Evolutionary conservation across 306 rosid species (phyloP), one percentile per base, ranked within the genome.

Genomic region (Erythrophleum fordii): DNA sequence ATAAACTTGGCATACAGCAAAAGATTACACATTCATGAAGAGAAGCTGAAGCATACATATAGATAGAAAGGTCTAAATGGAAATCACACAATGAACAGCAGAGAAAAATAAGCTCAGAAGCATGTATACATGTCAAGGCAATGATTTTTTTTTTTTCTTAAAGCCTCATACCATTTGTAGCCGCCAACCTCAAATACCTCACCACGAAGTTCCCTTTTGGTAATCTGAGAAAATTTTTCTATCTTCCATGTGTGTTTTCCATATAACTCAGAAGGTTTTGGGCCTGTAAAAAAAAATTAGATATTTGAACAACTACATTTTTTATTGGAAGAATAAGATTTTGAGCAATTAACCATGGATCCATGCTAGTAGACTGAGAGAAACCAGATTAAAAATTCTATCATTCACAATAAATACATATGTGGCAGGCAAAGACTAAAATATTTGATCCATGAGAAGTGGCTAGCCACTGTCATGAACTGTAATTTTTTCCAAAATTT

Each of bases 161-260:
- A 78, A 70, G 64, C 46, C 78, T 5, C 93, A 1, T 93, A 96
- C 99, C 99, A 96, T 83, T 96, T 96, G 90, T 92, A 88, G 86
- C 95, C 92, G 77, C 98, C 99, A 88, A 93, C 98, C 85, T 96
- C 98, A 87, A 96, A 96, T 49, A 96, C 97, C 80, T 85, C 88
- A 79, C 99, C 92, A 65, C 98, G 97, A 86, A 96, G 99, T 73
- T 96, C 99, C 84, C 98, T 90, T 88, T 96, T 96, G 92, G 90
- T 92, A 82, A 88, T 92, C 89, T 96, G 97, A 69, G 97, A 90
- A 90, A 96, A 96, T 41, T 96, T 96, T 82, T 96, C 99, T 76
- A 96, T 96, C 91, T 85, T 93, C 99, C 99, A 96, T 28, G 99
- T 96, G 81, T 93, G 85, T 85, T 86, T 96, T 76, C 97, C 99